A percentile compares a stretch with the other conserved stretches of the same genome.
Evolutionary conservation across 345 rosid species (phyloP).

Genomic region (Brassica juncea): DNA sequence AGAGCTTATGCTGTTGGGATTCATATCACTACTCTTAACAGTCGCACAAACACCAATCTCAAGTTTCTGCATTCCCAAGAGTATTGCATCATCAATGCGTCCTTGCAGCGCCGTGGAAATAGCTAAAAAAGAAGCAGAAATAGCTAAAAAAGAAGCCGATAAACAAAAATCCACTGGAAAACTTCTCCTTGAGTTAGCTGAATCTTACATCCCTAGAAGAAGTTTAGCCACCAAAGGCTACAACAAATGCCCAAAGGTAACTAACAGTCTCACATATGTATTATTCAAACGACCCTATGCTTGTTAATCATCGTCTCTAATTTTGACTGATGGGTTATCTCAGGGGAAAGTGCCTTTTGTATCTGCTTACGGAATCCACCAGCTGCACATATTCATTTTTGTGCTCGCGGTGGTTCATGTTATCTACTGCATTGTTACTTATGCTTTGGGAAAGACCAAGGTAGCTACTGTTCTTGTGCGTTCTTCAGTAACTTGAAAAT

Average conservation of each 20-base stretch:
- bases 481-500: not conserved
- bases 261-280: not conserved
- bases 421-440: not conserved
- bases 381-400: not conserved
- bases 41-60: not conserved
- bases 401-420: not conserved
- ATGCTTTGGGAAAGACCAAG: not conserved
- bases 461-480: not conserved
- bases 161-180: not conserved
- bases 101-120: not conserved
- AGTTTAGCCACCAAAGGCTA: not conserved
- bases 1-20: not conserved
- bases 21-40: not conserved
- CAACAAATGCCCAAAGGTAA: not conserved
- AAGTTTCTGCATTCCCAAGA: not conserved
- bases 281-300: not conserved
- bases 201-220: not conserved
- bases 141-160: not conserved
- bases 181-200: not conserved
- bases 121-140: not conserved
- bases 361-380: not conserved
- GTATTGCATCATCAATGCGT: not conserved
- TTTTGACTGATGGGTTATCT: not conserved
- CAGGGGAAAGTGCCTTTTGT: not conserved
- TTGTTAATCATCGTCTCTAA: not conserved